Evolutionary conservation across 306 rosid species (phyloP).

Genomic region (Begonia fuchsioides): DNA sequence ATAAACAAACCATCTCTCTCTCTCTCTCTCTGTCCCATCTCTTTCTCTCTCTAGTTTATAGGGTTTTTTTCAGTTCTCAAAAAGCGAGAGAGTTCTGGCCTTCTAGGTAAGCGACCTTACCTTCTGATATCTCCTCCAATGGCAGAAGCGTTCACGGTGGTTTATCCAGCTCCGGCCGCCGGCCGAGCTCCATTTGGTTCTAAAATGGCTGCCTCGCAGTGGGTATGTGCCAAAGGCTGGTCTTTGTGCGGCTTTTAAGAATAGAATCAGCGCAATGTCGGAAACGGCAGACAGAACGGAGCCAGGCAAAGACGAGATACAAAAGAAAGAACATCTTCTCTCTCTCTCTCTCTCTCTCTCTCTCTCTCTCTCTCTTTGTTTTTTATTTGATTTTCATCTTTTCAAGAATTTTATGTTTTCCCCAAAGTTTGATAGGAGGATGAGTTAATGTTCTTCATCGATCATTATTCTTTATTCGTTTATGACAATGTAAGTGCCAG

Average conservation of each 20-base stretch:
- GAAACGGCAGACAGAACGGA: conserved; percentile 51
- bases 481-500: too few species aligned
- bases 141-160: conserved; percentile 20
- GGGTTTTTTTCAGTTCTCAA: background rate
- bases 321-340: background rate
- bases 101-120: conserved; percentile 1
- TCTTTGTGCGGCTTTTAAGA: background rate
- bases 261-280: conserved; percentile 5
- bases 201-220: conserved; percentile 25
- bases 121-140: conserved; percentile 18
- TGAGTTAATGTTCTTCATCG: background rate
- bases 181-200: conserved; percentile 31
- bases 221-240: conserved; percentile 30
- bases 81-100: background rate
- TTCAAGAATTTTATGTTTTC: background rate
- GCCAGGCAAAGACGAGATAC: conserved; percentile 40
- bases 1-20: background rate
- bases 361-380: background rate
- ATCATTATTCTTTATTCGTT: background rate
- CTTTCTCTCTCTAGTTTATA: background rate
- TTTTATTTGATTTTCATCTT: background rate
- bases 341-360: too few species aligned
- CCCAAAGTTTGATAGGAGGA: background rate
- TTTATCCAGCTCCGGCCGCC: conserved; percentile 13
- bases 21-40: background rate